Base-by-base conservation (phyloP, 345 rosid genomes). In the Erucastrum elatum region DNA sequence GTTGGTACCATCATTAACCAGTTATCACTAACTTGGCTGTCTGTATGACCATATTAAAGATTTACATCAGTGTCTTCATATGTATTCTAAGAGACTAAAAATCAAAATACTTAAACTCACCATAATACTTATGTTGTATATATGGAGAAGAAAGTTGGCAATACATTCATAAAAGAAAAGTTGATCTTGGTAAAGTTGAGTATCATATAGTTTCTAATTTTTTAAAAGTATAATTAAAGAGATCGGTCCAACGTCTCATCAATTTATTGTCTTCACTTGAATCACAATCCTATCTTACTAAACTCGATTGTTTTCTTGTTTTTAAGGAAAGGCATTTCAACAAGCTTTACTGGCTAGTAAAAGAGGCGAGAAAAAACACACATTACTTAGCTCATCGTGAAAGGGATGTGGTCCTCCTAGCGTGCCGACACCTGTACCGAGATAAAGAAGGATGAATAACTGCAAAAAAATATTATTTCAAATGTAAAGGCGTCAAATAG, bases 391-490 rank as follows among this genome's bases (percentile, higher is more conserved):
- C 58, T 67, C 29, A 68, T 64, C 15, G 64, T 73, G 73, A 79
- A 79, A 60, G 25, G 56, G 27, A 67, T 60, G 82, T 79, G 82
- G 82, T 79, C 82, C 82, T 67, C 34, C 41, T 29, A 69, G 83
- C 83, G 79, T 80, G 83, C 75, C 75, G 79, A 80, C 83, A 80
- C 83, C 71, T 80, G 82, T 63, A 0, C 37, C 83, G 26, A 80
- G 79, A 74, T 74, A 49, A 35, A 13, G 16, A 61, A 68, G 64
- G 29, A 74, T 53, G 25, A 68, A 41, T 44, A 12, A 34, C 8
- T 8, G 17, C 55, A 63, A 51, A 70, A 63, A 51, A 70, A 41
- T 26, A 31, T 0, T 26, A 31, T 0, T 39, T 1, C 2, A 66
- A 39, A 31, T n/a, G 1, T 21, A 62, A 68, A 74, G 17, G 66